Percentiles rank a stretch among this genome's conserved stretches.
phyloP scores from a whole-genome alignment of 495 filamentous ascomycete genomes.

The Trichoderma orchidacearum region DNA sequence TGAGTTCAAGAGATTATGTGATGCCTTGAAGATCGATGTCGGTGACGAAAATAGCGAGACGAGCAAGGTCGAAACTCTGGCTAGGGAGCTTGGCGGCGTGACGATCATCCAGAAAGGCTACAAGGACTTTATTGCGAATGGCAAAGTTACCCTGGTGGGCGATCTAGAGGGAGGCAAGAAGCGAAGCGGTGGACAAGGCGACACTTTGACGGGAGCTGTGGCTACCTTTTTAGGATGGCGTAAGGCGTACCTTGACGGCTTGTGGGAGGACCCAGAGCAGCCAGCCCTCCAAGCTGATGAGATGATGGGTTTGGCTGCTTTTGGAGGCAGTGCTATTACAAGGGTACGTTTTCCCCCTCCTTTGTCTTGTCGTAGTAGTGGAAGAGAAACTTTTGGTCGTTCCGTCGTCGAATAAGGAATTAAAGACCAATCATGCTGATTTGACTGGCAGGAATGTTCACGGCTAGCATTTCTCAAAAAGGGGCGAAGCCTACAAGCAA shows the following conservation, averaged over 20 bases:
- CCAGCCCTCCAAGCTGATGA: slow-evolving; percentile 41
- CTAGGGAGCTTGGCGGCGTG: slow-evolving; percentile 70
- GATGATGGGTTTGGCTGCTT: slow-evolving; percentile 64
- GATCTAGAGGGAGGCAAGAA: slow-evolving; percentile 73
- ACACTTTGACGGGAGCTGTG: slow-evolving; percentile 83
- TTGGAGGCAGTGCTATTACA: slow-evolving; percentile 75
- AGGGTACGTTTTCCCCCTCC: slow-evolving; percentile 41
- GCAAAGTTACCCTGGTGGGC: slow-evolving; percentile 54
- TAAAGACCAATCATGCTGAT: slow-evolving; percentile 5
- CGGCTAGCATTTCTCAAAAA: slow-evolving; percentile 75
- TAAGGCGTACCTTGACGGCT: slow-evolving; percentile 63
- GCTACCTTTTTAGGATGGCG: slow-evolving; percentile 82
- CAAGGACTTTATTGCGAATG: slow-evolving; percentile 79
- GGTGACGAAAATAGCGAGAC: slow-evolving; percentile 26
- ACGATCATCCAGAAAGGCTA: slow-evolving; percentile 82
- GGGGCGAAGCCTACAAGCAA: slow-evolving; percentile 83
- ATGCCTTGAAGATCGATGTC: slow-evolving; percentile 47
- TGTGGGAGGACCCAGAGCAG: slow-evolving; percentile 62
- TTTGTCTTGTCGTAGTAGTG: not conserved
- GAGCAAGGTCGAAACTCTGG: slow-evolving; percentile 54
- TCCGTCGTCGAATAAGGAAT: no score
- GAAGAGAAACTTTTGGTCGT: not conserved
- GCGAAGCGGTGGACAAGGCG: slow-evolving; percentile 86
- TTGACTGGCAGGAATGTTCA: slow-evolving; percentile 53
- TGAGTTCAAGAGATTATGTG: slow-evolving; percentile 73